Evolutionary conservation across 179 eudicot species (phyloP), one percentile per base, ranked within the genome.

Genomic region (Beta lomatogona): DNA sequence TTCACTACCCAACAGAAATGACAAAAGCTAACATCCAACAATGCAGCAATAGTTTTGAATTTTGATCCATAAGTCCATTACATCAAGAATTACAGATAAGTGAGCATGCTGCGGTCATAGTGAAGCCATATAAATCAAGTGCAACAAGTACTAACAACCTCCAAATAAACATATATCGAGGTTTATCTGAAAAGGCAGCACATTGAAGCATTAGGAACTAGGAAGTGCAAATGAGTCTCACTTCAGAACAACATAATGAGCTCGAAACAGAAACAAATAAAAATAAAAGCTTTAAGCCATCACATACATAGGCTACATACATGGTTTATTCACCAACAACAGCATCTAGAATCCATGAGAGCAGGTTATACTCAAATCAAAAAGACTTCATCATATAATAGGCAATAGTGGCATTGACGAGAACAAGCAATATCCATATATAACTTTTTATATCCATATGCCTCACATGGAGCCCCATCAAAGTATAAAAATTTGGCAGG

Each of bases 211-310:
- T 4, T 25, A 52, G 9, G 16, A 53, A 5, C 1, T 25, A 52
- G 9, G 16, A 53, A 45, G 28, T 54, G 13, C 31, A 76, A 41
- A 25, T 14, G 25, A 31, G 64, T 54, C 18, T 78, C 28, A 50
- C 48, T 67, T 68, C 52, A 68, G 46, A 78, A 78, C 61, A 77
- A 57, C 12, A 5, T n/a, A 31, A 19, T 61, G 25, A 53, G 65
- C 18, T 67, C 48, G 10, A 8, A 78, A 78, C 53, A 67, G 9
- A 52, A 4, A 31, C 28, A 21, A 19, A 18, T 31, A 12, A 15
- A 66, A 67, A 44, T 36, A 36, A 16, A 67, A 67, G 50, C 46
- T 18, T 67, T 60, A 7, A 31, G 1, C 48, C 48, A 67, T 67
- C 48, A 31, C 1, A 15, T 67, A 60, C 8, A 25, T 25, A 25